A percentile compares a stretch with the other conserved stretches of the same genome.
Evolutionary conservation across 352 stramenopile genomes (phyloP).

Genomic region (Globisporangium orthogonon): DNA sequence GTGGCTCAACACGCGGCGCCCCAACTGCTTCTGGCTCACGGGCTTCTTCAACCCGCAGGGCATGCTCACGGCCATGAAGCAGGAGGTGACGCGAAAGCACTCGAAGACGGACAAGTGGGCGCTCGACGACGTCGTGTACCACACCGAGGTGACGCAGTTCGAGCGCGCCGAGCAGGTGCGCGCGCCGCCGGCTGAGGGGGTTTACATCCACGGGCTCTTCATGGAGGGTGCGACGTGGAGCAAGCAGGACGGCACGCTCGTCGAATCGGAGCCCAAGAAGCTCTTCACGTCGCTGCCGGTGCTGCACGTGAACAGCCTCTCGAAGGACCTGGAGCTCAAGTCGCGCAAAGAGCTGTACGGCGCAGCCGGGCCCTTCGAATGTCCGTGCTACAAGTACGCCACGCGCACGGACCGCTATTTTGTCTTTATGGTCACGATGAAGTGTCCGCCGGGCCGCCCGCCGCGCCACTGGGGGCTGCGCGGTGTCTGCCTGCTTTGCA

Average conservation of each 20-base stretch:
- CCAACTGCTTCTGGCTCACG: conserved; percentile 96
- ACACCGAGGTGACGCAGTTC: conserved; percentile 95
- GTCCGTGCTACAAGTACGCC: conserved; percentile 97
- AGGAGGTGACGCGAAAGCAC: conserved; percentile 97
- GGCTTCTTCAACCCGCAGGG: conserved; percentile 98
- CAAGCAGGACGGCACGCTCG: conserved; percentile 89
- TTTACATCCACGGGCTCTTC: conserved; percentile 97
- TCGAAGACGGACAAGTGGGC: conserved; percentile 96
- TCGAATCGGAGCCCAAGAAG: conserved; percentile 96
- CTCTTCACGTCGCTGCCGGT: conserved; percentile 95
- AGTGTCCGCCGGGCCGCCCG: conserved; percentile 82
- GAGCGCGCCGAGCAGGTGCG: conserved; percentile 90
- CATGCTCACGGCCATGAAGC: conserved; percentile 98
- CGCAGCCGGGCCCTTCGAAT: conserved; percentile 90
- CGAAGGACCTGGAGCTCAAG: conserved; percentile 91
- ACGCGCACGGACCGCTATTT: conserved; percentile 94
- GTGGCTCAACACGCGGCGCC: conserved; percentile 94
- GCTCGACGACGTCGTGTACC: conserved; percentile 97
- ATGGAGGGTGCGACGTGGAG: conserved; percentile 96
- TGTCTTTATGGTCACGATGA: conserved; percentile 95
- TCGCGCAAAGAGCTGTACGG: conserved; percentile 92
- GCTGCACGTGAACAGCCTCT: conserved; percentile 94
- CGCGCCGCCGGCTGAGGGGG: conserved; percentile 87
- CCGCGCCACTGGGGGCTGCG: conserved; percentile 93
- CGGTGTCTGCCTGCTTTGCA: conserved; percentile 92